Evolutionary conservation across 129 eudicot genomes (phyloP).

Genomic region (Centella asiatica): DNA sequence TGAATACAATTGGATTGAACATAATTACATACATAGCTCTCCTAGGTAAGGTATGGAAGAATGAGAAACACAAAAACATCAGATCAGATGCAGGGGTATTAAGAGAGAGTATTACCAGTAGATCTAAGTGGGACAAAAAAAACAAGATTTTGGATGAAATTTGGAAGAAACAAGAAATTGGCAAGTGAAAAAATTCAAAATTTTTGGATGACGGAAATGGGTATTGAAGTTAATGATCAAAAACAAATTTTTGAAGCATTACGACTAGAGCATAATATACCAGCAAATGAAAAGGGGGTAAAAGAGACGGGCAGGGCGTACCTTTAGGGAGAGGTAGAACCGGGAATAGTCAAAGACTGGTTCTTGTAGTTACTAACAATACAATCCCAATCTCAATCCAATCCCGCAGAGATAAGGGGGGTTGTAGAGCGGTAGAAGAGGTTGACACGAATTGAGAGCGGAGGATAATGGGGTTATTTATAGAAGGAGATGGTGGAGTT

Average conservation of each 20-base stretch:
- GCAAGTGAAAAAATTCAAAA: neutral
- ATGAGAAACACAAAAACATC: neutral
- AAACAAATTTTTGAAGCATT: neutral
- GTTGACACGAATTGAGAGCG: slow-evolving; percentile 36
- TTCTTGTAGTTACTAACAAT: neutral
- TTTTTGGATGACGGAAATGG: neutral
- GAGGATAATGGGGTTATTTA: slow-evolving; percentile 23
- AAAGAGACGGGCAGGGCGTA: slow-evolving; percentile 18
- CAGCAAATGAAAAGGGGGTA: neutral
- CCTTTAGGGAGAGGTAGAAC: slow-evolving; percentile 25
- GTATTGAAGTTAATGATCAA: neutral
- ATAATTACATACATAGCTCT: neutral
- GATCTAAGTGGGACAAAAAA: slow-evolving; percentile 1
- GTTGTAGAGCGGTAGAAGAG: slow-evolving; percentile 6
- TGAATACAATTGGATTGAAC: neutral
- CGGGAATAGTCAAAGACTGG: neutral
- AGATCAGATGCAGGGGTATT: neutral
- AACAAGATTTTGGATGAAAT: neutral
- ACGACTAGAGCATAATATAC: neutral
- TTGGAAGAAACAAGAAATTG: neutral
- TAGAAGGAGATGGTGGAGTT: slow-evolving; percentile 18
- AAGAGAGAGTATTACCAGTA: neutral
- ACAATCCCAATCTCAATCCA: neutral
- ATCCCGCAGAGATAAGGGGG: neutral
- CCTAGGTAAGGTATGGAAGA: neutral